Evolutionary conservation across 345 rosid species (phyloP).

Genomic region (Aegle marmelos): DNA sequence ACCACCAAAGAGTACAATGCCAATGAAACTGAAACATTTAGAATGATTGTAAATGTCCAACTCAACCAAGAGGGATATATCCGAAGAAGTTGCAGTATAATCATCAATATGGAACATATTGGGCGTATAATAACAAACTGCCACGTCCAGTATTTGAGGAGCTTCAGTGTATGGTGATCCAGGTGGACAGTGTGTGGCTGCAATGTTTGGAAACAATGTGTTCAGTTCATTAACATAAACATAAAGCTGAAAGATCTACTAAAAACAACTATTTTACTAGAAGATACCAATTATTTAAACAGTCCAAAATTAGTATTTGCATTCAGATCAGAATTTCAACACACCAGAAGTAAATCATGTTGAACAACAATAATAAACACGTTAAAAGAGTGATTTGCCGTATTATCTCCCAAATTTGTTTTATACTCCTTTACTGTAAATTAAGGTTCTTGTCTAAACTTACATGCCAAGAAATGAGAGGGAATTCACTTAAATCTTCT

Average conservation of each 20-base stretch:
- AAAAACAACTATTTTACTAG: background rate
- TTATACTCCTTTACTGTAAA: background rate
- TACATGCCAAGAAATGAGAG: background rate
- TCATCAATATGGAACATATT: slow-evolving; percentile 79
- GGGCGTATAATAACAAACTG: slow-evolving; percentile 90
- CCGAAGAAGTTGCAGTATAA: slow-evolving; percentile 58
- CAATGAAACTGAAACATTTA: slow-evolving; percentile 81
- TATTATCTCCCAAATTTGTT: background rate
- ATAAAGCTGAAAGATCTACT: background rate
- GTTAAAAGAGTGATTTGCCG: background rate
- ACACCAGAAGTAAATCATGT: background rate
- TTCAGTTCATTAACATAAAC: background rate
- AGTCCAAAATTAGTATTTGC: background rate
- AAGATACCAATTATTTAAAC: background rate
- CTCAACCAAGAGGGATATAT: slow-evolving; percentile 89
- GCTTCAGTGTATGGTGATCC: slow-evolving; percentile 66
- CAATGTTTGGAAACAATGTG: slow-evolving; percentile 16
- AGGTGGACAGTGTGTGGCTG: slow-evolving; percentile 78
- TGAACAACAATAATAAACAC: background rate
- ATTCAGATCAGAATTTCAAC: background rate
- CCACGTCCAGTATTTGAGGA: slow-evolving; percentile 95
- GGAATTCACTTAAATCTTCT: background rate
- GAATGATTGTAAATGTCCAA: slow-evolving; percentile 89
- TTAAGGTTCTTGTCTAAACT: background rate
- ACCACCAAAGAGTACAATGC: slow-evolving; percentile 83